A percentile compares a stretch with the other conserved stretches of the same genome.
These are phyloP conservation scores for Secale cereale DNA, from an alignment of 176 grass and related monocot genomes.

Conservation along the genomic window DNA sequence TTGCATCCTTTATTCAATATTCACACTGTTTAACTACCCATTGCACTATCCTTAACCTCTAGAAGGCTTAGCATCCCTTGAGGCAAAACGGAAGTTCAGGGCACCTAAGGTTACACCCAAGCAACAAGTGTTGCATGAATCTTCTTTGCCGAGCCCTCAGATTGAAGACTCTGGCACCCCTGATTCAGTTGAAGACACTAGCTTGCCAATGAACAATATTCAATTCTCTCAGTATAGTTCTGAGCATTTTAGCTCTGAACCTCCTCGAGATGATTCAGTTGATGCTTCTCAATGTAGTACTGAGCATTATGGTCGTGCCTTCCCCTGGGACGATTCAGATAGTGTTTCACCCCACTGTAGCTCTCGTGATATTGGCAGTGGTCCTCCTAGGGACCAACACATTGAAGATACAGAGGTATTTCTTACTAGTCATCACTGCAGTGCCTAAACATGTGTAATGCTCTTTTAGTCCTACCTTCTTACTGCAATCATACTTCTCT, in stretches of 20 bases:
- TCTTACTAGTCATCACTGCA: constrained; percentile 19
- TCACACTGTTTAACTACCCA: not conserved
- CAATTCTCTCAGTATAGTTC: constrained; percentile 47
- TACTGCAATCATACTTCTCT: constrained; percentile 3
- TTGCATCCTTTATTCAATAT: constrained; percentile 9
- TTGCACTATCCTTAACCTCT: constrained; percentile 54
- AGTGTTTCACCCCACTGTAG: constrained; percentile 36
- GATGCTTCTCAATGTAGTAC: constrained; percentile 31
- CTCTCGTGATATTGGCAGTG: constrained; percentile 30
- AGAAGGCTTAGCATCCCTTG: constrained; percentile 82
- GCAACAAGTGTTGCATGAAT: constrained; percentile 31
- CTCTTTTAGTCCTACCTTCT: not conserved
- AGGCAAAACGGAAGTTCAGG: constrained; percentile 92
- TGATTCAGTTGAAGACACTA: constrained; percentile 57
- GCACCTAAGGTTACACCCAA: constrained; percentile 75
- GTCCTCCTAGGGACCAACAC: constrained; percentile 34
- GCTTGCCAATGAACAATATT: constrained; percentile 41
- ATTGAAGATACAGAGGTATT: constrained; percentile 37
- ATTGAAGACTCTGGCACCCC: constrained; percentile 45
- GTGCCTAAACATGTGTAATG: not conserved
- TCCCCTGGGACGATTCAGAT: constrained; percentile 7
- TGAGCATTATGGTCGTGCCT: constrained; percentile 16
- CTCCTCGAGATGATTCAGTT: constrained; percentile 13
- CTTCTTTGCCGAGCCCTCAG: constrained; percentile 40
- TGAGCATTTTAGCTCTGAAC: constrained; percentile 33